Percentiles rank a stretch among this genome's conserved stretches.
These are phyloP conservation scores for Thelephora aurantiotincta DNA, from an alignment of 768 basidiomycete species.

Conservation along the genomic window DNA sequence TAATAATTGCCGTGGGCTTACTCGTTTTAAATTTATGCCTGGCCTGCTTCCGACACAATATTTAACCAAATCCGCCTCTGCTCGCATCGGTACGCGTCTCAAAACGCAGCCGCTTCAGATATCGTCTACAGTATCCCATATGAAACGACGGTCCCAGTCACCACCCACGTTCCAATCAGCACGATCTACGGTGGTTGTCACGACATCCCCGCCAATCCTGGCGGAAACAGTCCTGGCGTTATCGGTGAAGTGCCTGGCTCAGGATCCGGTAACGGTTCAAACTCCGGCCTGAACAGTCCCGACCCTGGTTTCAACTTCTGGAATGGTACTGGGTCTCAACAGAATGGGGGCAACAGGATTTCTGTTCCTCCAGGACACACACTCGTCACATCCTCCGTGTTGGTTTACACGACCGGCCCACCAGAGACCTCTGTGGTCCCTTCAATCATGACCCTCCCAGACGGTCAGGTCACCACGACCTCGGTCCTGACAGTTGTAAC, in stretches of 20 bases:
- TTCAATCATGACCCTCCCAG: conserved; percentile 18
- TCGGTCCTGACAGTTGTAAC: conserved; percentile 19
- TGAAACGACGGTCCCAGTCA: conserved; percentile 8
- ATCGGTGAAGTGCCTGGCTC: conserved; percentile 11
- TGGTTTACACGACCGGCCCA: conserved; percentile 19
- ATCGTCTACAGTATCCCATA: neutral
- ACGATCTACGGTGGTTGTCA: conserved; percentile 1
- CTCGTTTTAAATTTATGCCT: neutral
- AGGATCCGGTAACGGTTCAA: conserved; percentile 16
- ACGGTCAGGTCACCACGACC: neutral
- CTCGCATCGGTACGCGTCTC: neutral
- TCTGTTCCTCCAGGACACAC: neutral
- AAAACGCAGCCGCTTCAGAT: neutral
- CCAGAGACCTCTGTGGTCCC: conserved; percentile 21
- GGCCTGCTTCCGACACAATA: neutral
- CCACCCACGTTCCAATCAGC: conserved; percentile 6
- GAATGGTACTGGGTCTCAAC: too few relatives aligned
- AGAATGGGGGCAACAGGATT: too few relatives aligned
- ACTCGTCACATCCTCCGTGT: conserved; percentile 13
- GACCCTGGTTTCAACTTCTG: conserved; percentile 2
- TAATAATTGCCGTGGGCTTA: too few relatives aligned
- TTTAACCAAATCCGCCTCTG: neutral
- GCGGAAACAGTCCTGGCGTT: conserved; percentile 1
- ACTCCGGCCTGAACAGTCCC: conserved; percentile 20
- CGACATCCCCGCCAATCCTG: conserved; percentile 6